Conservation (phyloP, 164 flowering plant species). For the Aristolochia fimbriata region DNA sequence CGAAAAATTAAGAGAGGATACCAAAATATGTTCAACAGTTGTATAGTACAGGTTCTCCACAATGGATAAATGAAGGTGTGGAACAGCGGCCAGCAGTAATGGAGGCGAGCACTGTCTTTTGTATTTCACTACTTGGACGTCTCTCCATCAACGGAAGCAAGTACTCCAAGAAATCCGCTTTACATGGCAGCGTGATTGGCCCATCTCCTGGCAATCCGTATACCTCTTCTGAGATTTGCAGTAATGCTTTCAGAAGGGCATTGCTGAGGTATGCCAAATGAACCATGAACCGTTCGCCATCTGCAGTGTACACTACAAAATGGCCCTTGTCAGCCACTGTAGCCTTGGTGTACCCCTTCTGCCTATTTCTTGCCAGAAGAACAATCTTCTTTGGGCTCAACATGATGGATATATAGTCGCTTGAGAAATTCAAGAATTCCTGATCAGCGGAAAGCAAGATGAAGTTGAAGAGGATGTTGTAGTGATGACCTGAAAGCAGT, state of each 20-base stretch:
- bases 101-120: conserved; percentile 11
- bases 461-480: neutral
- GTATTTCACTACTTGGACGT: conserved; percentile 7
- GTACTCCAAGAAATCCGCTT: conserved; percentile 13
- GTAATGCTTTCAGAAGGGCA: conserved; percentile 11
- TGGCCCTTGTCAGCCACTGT: conserved; percentile 16
- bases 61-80: conserved; percentile 2
- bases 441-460: neutral
- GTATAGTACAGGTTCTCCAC: conserved; percentile 1
- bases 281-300: conserved; percentile 8
- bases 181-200: conserved; percentile 16
- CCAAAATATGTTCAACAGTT: neutral
- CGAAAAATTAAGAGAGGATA: too few species aligned
- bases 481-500: too few species aligned
- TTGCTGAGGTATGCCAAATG: conserved; percentile 10
- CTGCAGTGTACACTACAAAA: conserved; percentile 18
- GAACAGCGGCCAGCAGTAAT: neutral
- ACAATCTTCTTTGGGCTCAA: conserved; percentile 14
- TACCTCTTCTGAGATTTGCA: conserved; percentile 19
- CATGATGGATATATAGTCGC: conserved; percentile 5
- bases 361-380: conserved; percentile 10
- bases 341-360: neutral
- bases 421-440: neutral
- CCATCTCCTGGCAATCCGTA: conserved; percentile 14
- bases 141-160: conserved; percentile 6